Conservation (phyloP, 164 flowering plant species). For the Malania oleifera region DNA sequence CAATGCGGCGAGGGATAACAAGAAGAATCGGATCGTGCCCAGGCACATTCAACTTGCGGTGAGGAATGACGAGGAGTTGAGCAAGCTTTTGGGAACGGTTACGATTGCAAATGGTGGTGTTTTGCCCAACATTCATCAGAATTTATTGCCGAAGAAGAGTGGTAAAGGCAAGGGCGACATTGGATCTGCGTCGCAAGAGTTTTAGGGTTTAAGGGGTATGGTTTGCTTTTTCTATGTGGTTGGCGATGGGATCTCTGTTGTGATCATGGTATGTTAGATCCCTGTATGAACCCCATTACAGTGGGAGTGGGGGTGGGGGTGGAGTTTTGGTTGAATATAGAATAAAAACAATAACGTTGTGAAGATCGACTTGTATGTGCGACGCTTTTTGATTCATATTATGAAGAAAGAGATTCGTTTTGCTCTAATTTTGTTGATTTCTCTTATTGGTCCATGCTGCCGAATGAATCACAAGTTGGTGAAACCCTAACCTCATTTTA, state of each 20-base stretch:
- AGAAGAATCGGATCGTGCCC: constrained; percentile 26
- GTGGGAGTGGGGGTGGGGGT: neutral
- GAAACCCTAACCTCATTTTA: too few relatives aligned
- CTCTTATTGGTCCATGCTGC: too few relatives aligned
- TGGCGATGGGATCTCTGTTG: neutral
- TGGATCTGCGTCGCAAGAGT: constrained; percentile 25
- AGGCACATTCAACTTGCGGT: constrained; percentile 32
- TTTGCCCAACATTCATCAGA: constrained; percentile 27
- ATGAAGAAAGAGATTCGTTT: neutral
- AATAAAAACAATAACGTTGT: neutral
- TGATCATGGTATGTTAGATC: neutral
- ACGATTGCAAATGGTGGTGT: constrained; percentile 35
- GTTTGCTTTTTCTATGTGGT: neutral
- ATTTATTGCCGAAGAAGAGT: constrained; percentile 25
- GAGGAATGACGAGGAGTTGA: constrained; percentile 41
- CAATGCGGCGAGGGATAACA: constrained; percentile 35
- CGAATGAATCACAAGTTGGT: too few relatives aligned
- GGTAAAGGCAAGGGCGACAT: constrained; percentile 17
- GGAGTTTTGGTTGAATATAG: neutral
- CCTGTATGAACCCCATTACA: neutral
- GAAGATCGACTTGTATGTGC: neutral
- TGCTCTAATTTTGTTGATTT: neutral
- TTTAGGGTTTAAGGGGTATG: constrained; percentile 23
- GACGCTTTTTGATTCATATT: neutral
- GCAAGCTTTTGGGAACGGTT: constrained; percentile 27